A percentile compares a stretch with the other conserved stretches of the same genome.
phyloP scores from a whole-genome alignment of 768 basidiomycete species.

The Trametes villosa region DNA sequence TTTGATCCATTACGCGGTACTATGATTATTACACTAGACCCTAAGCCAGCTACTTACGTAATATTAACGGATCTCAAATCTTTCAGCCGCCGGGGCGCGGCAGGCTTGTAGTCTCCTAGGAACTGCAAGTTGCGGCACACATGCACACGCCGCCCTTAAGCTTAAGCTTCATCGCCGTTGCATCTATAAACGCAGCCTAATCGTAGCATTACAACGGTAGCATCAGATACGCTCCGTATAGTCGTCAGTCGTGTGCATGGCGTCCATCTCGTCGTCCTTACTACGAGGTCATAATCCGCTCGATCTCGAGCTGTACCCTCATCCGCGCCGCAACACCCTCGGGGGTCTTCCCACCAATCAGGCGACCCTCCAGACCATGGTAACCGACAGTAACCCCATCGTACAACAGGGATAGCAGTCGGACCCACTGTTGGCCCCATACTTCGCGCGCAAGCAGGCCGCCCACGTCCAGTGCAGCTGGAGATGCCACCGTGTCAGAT shows the following conservation, averaged over 20 bases:
- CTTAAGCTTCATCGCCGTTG: no score
- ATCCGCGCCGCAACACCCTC: conserved; percentile 68
- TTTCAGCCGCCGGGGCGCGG: no score
- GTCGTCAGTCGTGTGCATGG: not conserved
- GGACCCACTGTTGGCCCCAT: conserved; percentile 83
- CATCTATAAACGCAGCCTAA: no score
- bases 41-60: no score
- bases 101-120: no score
- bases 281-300: conserved; percentile 54
- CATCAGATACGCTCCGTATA: not conserved
- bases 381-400: conserved; percentile 63
- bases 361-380: conserved; percentile 41
- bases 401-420: conserved; percentile 68
- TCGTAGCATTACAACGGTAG: conserved; percentile 3
- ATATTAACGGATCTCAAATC: no score
- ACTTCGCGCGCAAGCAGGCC: conserved; percentile 61
- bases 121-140: no score
- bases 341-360: conserved; percentile 62
- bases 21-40: no score
- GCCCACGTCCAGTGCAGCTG: conserved; percentile 75
- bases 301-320: conserved; percentile 67
- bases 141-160: no score
- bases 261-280: not conserved
- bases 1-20: not conserved
- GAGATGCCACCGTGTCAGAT: conserved; percentile 2